A percentile compares a stretch with the other conserved stretches of the same genome.
These are phyloP conservation scores for Phytophthora fragariaefolia DNA, from an alignment of 352 stramenopile species.

Conservation along the genomic window DNA sequence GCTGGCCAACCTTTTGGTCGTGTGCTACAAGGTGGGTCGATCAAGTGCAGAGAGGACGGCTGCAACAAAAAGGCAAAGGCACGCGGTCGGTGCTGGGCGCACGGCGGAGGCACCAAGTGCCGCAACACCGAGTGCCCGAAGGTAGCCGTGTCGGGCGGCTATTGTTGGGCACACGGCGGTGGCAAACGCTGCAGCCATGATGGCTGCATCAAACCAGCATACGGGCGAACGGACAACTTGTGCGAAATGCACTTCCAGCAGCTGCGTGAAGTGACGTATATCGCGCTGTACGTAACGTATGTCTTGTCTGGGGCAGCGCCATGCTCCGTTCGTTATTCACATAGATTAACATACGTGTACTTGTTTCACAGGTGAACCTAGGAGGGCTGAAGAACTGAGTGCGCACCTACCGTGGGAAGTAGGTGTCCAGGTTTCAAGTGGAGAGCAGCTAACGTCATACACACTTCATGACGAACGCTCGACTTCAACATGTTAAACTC, in stretches of 20 bases:
- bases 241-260: slow-evolving; percentile 44
- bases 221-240: slow-evolving; percentile 50
- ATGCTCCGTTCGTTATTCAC: no score
- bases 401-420: no score
- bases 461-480: no score
- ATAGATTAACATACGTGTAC: no score
- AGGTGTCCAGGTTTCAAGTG: no score
- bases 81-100: slow-evolving; percentile 51
- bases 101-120: slow-evolving; percentile 55
- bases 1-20: not conserved
- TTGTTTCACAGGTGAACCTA: no score
- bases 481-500: no score
- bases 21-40: slow-evolving; percentile 44
- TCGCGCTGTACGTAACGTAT: not conserved
- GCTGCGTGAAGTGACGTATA: not conserved
- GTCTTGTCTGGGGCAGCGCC: not conserved
- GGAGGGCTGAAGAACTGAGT: no score
- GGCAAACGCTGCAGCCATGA: slow-evolving; percentile 45
- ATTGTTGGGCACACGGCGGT: slow-evolving; percentile 50
- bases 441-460: no score
- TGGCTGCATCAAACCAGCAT: slow-evolving; percentile 42
- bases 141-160: slow-evolving; percentile 48
- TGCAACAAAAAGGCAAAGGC: slow-evolving; percentile 56
- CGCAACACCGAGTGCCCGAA: slow-evolving; percentile 31
- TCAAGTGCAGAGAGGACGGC: slow-evolving; percentile 44